phyloP scores from a whole-genome alignment of 2,329 filamentous ascomycete genomes.

The Metarhizium album region DNA sequence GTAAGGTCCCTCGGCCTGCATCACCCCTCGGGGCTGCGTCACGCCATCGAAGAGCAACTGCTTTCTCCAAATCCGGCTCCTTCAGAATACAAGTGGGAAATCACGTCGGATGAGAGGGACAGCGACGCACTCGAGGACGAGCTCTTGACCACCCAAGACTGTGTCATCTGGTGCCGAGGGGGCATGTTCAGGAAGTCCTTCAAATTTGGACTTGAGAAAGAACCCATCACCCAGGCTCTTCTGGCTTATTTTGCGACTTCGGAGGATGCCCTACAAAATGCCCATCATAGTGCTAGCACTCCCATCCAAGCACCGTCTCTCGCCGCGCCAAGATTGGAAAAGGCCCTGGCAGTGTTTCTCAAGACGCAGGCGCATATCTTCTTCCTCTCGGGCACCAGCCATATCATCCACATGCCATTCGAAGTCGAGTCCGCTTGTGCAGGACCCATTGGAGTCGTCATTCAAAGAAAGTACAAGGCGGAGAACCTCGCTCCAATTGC shows the following conservation, averaged over 20 bases:
- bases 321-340: constrained; percentile 29
- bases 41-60: constrained; percentile 72
- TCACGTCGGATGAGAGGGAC: constrained; percentile 31
- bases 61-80: constrained; percentile 56
- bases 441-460: constrained; percentile 69
- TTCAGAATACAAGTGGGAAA: constrained; percentile 67
- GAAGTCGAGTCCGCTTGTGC: constrained; percentile 83
- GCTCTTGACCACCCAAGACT: constrained; percentile 60
- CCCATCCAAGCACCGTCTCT: constrained; percentile 8
- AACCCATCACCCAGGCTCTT: constrained; percentile 75
- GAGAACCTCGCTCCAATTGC: constrained; percentile 40
- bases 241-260: constrained; percentile 68
- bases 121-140: constrained; percentile 57
- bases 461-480: constrained; percentile 64
- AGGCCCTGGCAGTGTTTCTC: constrained; percentile 81
- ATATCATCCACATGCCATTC: constrained; percentile 89
- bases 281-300: neutral
- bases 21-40: constrained; percentile 71
- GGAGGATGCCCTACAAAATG: constrained; percentile 21
- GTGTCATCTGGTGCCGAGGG: constrained; percentile 83
- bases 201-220: constrained; percentile 76
- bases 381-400: constrained; percentile 76
- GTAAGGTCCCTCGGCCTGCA: constrained; percentile 87
- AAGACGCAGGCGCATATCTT: constrained; percentile 90
- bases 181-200: constrained; percentile 77